A percentile compares a stretch with the other conserved stretches of the same genome.
Conservation (phyloP, 1,284 basidiomycete species). For the Austroboletus novae-zelandiae region DNA sequence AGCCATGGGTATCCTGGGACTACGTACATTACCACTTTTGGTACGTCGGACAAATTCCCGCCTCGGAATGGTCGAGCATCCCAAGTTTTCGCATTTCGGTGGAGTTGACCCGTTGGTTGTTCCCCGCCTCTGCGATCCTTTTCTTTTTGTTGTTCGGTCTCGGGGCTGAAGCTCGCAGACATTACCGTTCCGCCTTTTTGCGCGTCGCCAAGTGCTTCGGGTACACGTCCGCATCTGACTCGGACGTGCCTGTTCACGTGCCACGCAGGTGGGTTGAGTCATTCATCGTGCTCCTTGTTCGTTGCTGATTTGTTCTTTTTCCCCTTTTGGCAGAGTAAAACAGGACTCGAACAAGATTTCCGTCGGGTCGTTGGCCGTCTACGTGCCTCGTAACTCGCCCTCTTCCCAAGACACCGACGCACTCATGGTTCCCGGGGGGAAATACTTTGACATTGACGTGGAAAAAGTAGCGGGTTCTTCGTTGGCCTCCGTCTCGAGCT, state of each 20-base stretch:
- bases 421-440: not conserved
- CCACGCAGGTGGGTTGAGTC: slow-evolving; percentile 15
- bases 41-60: slow-evolving; percentile 34
- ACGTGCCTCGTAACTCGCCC: slow-evolving; percentile 11
- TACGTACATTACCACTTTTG: slow-evolving; percentile 40
- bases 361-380: slow-evolving; percentile 21
- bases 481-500: slow-evolving; percentile 16
- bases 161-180: slow-evolving; percentile 37
- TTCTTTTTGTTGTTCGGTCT: slow-evolving; percentile 47
- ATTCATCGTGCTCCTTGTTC: not conserved
- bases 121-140: slow-evolving; percentile 36
- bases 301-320: not conserved
- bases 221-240: slow-evolving; percentile 9
- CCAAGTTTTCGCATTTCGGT: slow-evolving; percentile 21
- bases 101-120: slow-evolving; percentile 36
- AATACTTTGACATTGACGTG: slow-evolving; percentile 12
- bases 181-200: slow-evolving; percentile 25
- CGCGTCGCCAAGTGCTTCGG: slow-evolving; percentile 15
- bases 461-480: slow-evolving; percentile 16
- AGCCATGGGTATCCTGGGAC: slow-evolving; percentile 42
- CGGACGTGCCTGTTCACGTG: not conserved
- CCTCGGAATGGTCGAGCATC: slow-evolving; percentile 21
- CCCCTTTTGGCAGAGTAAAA: slow-evolving; percentile 9
- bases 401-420: slow-evolving; percentile 1
- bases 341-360: slow-evolving; percentile 9